Conservation (phyloP, 2,329 filamentous ascomycete genomes). For the Paecilomyces sp. region DNA sequence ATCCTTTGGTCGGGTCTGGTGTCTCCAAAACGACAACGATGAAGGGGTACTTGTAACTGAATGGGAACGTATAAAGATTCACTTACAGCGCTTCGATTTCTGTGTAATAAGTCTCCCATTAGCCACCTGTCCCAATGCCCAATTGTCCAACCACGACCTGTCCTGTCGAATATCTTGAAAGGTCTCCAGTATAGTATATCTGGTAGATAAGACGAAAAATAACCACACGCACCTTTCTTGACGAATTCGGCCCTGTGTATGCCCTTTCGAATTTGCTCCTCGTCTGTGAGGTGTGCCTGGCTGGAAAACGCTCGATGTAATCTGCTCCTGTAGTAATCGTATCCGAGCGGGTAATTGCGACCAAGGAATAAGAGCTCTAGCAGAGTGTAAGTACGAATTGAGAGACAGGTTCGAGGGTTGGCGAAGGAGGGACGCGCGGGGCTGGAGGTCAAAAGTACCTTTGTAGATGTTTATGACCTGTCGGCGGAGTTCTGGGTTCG, state of each 20-base stretch:
- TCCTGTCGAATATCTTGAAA: neutral
- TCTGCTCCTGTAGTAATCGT: conserved; percentile 70
- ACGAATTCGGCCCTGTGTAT: conserved; percentile 79
- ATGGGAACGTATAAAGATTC: neutral
- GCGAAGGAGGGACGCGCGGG: neutral
- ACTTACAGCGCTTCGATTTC: conserved; percentile 90
- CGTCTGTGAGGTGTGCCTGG: conserved; percentile 62
- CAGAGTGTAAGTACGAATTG: neutral
- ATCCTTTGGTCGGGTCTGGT: neutral
- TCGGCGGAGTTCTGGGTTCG: conserved; percentile 57
- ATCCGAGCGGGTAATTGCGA: conserved; percentile 79
- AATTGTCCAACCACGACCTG: no score
- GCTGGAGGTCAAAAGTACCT: conserved; percentile 45
- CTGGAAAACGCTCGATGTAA: conserved; percentile 79
- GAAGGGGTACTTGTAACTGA: neutral
- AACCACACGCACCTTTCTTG: conserved; percentile 62
- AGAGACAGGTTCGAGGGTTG: neutral
- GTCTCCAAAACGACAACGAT: neutral
- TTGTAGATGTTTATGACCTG: conserved; percentile 87
- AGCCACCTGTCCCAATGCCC: neutral
- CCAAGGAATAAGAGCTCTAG: conserved; percentile 78
- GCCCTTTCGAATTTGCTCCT: conserved; percentile 66
- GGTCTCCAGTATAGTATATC: neutral
- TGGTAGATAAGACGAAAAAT: neutral
- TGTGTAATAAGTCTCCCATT: conserved; percentile 28